These are phyloP conservation scores for Coemansia sp. DNA, from an alignment of 192 early-diverging fungal genomes.

Conservation along the genomic window DNA sequence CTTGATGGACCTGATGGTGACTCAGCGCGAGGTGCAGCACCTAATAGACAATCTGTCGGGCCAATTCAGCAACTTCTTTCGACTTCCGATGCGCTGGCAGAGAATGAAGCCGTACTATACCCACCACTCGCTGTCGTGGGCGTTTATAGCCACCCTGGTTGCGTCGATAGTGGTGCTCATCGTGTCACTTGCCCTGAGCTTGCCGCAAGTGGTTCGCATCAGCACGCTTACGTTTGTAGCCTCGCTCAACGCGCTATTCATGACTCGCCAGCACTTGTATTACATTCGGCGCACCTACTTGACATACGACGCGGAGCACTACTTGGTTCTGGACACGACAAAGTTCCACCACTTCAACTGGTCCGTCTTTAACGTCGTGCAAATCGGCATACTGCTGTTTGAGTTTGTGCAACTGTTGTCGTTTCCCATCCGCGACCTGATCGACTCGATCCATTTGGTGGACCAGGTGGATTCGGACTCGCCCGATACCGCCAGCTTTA, in stretches of 20 bases:
- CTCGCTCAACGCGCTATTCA: conserved; percentile 55
- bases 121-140: conserved; percentile 57
- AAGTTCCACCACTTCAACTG: conserved; percentile 42
- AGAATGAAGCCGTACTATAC: conserved; percentile 56
- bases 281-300: conserved; percentile 52
- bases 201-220: conserved; percentile 43
- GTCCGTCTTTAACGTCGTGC: conserved; percentile 69
- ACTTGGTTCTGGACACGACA: conserved; percentile 52
- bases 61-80: conserved; percentile 56
- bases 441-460: conserved; percentile 50
- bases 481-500: conserved; percentile 45
- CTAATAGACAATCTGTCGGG: conserved; percentile 61
- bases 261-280: conserved; percentile 59
- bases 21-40: conserved; percentile 62
- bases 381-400: conserved; percentile 69
- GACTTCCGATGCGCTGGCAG: conserved; percentile 55
- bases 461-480: conserved; percentile 10
- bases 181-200: conserved; percentile 26
- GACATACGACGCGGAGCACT: conserved; percentile 51
- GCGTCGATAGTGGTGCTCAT: conserved; percentile 33
- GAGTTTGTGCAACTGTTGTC: conserved; percentile 83
- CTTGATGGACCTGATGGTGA: conserved; percentile 60
- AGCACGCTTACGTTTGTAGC: conserved; percentile 47
- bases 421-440: conserved; percentile 77
- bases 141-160: conserved; percentile 40